Conservation (phyloP, 192 early-diverging fungal species). For the Rhizophlyctis rosea region DNA sequence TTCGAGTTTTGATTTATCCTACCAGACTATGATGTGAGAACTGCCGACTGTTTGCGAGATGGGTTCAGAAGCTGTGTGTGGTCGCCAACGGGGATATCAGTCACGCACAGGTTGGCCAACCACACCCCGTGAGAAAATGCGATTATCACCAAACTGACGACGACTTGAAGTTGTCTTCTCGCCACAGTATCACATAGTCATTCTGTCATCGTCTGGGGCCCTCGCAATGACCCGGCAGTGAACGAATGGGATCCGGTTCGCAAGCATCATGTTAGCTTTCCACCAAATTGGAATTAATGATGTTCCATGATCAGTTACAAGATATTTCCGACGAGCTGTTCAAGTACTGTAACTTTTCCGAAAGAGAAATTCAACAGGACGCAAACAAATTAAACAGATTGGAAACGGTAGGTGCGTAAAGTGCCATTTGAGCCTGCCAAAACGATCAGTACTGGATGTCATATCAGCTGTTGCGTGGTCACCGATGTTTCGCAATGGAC, state of each 20-base stretch:
- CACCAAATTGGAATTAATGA: neutral
- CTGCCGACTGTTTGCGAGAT: conserved; percentile 11
- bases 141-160: neutral
- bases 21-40: conserved; percentile 6
- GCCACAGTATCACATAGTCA: conserved; percentile 13
- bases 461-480: conserved; percentile 11
- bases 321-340: neutral
- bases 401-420: neutral
- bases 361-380: neutral
- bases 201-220: conserved; percentile 17
- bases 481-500: neutral
- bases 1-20: neutral
- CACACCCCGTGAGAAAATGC: neutral
- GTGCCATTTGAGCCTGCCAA: neutral
- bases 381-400: neutral
- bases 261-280: neutral
- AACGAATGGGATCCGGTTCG: conserved; percentile 12
- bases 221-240: conserved; percentile 12
- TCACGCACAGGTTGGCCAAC: conserved; percentile 3
- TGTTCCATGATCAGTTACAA: neutral
- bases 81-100: conserved; percentile 17
- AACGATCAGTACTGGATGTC: neutral
- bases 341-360: neutral
- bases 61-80: conserved; percentile 14
- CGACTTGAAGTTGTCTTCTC: conserved; percentile 19